Evolutionary conservation across 306 rosid genomes (phyloP), one percentile per base, ranked within the genome.

Genomic region (Vigna nakashimae): DNA sequence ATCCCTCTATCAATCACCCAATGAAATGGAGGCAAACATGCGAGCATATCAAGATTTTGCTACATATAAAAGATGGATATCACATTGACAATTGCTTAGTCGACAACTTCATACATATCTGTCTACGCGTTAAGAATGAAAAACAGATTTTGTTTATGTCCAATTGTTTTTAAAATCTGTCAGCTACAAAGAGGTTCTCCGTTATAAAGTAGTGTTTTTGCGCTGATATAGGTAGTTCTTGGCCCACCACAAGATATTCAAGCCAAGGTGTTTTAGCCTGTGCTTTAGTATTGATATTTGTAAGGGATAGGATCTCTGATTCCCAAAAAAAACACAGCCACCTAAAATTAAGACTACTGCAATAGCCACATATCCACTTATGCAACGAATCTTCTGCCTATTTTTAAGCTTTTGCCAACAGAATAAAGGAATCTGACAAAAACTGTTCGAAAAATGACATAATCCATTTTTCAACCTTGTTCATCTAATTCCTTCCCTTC

Each of bases 11-110:
- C 15, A 56, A 56, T 9, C 24, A 56, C 0, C 1, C 32, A 56
- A 56, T 20, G 34, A 56, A 56, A 56, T 56, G 64, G 64, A 26
- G 64, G 64, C 38, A 58, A 57, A 57, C 30, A 65, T 38, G 70
- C 69, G 10, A 17, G 9, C 70, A 38, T n/a, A 40, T 18, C 50
- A 18, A 38, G 15, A 65, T 38, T 17, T 11, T 65, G 16, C 38
- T 4, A 17, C 50, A 36, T n/a, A 38, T 65, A 40, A 65, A 65
- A 65, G 51, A 17, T 10, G 38, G 65, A 58, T 58, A 9, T 26
- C 65, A 26, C 38, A 24, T 3, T 28, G 17, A 12, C 17, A 11
- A 2, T 24, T 2, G 14, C 8, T 53, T 53, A 16, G 56, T 50
- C 4, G 8, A 50, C n/a, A 51, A 10, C 24, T 40, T 40, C 11